Evolutionary conservation across 176 grass and related monocot genomes (phyloP).

Genomic region (Bonia amplexicaulis): DNA sequence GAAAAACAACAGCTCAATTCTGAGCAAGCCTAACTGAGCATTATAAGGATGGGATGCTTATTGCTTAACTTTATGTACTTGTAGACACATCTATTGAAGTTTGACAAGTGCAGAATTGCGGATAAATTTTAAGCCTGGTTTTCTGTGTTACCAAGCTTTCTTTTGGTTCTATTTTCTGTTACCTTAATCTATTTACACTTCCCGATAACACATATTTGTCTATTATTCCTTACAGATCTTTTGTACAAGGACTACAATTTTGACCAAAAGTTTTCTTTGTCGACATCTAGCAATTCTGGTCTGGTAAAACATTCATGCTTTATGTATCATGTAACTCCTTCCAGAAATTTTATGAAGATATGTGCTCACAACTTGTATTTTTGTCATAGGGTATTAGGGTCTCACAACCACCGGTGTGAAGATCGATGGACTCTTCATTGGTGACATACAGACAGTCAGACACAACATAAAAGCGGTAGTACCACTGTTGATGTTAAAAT

Average conservation of each 20-base stretch:
- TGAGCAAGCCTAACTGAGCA: neutral
- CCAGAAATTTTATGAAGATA: neutral
- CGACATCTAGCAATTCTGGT: slow-evolving; percentile 41
- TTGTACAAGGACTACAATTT: slow-evolving; percentile 89
- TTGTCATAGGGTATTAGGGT: slow-evolving; percentile 52
- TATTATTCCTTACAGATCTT: slow-evolving; percentile 52
- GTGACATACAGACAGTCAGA: slow-evolving; percentile 68
- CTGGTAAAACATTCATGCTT: slow-evolving; percentile 34
- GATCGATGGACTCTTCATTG: slow-evolving; percentile 70
- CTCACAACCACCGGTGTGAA: slow-evolving; percentile 68
- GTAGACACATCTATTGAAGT: neutral
- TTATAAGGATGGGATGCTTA: neutral
- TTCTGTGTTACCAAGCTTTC: neutral
- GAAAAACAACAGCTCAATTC: neutral
- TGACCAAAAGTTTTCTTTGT: slow-evolving; percentile 72
- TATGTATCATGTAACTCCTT: neutral
- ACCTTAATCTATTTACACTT: neutral
- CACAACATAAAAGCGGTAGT: slow-evolving; percentile 62
- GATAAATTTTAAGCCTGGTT: neutral
- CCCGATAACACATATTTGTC: neutral
- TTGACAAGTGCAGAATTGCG: neutral
- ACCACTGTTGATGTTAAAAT: slow-evolving; percentile 72
- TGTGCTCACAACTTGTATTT: neutral
- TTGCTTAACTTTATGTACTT: neutral
- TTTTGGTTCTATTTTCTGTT: neutral